Evolutionary conservation across 176 grass and related monocot species (phyloP).

Genomic region (Poa annua): DNA sequence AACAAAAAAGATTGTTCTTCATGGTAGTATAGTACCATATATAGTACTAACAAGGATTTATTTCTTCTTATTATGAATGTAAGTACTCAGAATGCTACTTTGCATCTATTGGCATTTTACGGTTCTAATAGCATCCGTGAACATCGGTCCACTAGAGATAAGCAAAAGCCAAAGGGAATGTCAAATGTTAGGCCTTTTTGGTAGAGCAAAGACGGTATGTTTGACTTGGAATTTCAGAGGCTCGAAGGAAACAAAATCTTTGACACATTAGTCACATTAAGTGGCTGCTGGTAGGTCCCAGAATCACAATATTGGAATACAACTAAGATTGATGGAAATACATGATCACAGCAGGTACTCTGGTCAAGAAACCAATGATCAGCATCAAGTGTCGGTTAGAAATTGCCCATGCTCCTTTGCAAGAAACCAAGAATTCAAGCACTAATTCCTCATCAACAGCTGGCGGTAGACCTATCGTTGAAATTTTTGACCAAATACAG

Average conservation of each 20-base stretch:
- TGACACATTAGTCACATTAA: constrained; percentile 8
- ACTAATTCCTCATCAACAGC: not conserved
- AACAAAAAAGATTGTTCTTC: constrained; percentile 43
- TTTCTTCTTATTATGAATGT: constrained; percentile 8
- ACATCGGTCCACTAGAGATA: not conserved
- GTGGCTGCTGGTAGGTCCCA: constrained; percentile 6
- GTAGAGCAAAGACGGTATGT: constrained; percentile 13
- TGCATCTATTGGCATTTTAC: constrained; percentile 23
- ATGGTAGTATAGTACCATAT: constrained; percentile 31
- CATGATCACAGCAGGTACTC: constrained; percentile 7
- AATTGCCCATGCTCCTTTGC: constrained; percentile 6
- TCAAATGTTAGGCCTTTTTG: not conserved
- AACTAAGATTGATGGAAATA: constrained; percentile 10
- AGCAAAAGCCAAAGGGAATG: not conserved
- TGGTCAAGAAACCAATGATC: constrained; percentile 19
- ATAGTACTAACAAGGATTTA: constrained; percentile 22
- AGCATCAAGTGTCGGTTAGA: not conserved
- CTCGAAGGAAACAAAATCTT: not conserved
- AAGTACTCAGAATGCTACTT: constrained; percentile 20
- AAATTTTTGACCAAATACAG: not conserved
- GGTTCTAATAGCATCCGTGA: not conserved
- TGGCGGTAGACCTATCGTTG: not conserved
- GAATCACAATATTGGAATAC: constrained; percentile 23
- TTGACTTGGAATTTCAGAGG: constrained; percentile 2
- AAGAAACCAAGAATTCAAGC: constrained; percentile 18